Conservation (phyloP, 148 eudicot genomes). For the Vaccinium vitisidaea region DNA sequence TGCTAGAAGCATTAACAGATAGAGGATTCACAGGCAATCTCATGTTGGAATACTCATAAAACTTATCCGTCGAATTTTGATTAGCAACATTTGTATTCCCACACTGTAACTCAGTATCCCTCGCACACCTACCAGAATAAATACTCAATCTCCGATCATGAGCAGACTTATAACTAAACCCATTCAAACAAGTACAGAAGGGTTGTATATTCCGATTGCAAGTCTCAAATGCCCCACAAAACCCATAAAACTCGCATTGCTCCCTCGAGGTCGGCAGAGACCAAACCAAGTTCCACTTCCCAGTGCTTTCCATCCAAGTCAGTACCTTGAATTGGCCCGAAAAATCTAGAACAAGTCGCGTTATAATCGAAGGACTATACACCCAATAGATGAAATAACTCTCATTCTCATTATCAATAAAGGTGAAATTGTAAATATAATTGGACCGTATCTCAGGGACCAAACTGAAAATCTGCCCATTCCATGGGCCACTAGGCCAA, state of each 20-base stretch:
- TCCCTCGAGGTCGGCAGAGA: constrained; percentile 41
- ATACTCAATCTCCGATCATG: constrained; percentile 42
- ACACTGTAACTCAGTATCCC: constrained; percentile 33
- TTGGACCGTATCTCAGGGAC: constrained; percentile 56
- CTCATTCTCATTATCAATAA: constrained; percentile 41
- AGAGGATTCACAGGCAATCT: constrained; percentile 28
- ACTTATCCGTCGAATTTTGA: constrained; percentile 23
- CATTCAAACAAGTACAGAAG: constrained; percentile 42
- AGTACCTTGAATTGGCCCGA: constrained; percentile 44
- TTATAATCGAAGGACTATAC: constrained; percentile 24
- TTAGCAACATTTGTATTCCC: constrained; percentile 20
- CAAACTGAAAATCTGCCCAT: constrained; percentile 38
- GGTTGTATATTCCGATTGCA: constrained; percentile 35
- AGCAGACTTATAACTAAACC: constrained; percentile 20
- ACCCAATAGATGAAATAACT: constrained; percentile 49
- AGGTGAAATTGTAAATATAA: constrained; percentile 45
- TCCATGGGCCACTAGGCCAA: constrained; percentile 52
- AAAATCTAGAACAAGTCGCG: constrained; percentile 49
- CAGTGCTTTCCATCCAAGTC: constrained; percentile 35
- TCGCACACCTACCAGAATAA: constrained; percentile 51
- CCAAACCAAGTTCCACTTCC: constrained; percentile 53
- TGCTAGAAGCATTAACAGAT: constrained; percentile 17
- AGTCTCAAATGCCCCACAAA: constrained; percentile 50
- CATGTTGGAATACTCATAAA: constrained; percentile 21
- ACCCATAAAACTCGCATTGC: constrained; percentile 54